These are phyloP conservation scores for Fusarium succisae DNA, from an alignment of 2,329 filamentous ascomycete species.

Conservation along the genomic window DNA sequence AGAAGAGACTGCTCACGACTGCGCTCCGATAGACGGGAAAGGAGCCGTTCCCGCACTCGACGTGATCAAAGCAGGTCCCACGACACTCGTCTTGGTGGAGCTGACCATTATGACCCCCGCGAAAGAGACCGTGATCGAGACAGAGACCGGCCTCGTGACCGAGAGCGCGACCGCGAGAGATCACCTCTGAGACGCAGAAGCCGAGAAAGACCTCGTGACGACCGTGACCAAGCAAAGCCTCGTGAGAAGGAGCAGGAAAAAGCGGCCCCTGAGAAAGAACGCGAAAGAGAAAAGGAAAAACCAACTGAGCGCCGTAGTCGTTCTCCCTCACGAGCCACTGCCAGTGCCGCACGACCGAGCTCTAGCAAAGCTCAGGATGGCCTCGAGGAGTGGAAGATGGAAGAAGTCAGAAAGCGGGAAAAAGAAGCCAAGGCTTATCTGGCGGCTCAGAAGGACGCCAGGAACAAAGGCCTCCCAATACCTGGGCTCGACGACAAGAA, in stretches of 20 bases:
- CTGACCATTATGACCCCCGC: constrained; percentile 48
- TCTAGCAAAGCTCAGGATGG: constrained; percentile 57
- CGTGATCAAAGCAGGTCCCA: constrained; percentile 46
- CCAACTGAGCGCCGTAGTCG: constrained; percentile 54
- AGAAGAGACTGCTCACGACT: constrained; percentile 43
- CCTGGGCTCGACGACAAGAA: constrained; percentile 66
- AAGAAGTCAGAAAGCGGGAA: constrained; percentile 69
- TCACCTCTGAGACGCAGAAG: constrained; percentile 41
- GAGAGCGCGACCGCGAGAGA: constrained; percentile 30
- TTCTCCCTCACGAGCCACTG: constrained; percentile 54
- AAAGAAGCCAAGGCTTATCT: constrained; percentile 72
- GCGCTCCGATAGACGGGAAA: constrained; percentile 44
- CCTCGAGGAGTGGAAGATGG: constrained; percentile 67
- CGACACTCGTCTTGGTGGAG: constrained; percentile 33
- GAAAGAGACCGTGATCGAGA: constrained; percentile 45
- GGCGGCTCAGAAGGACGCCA: constrained; percentile 68
- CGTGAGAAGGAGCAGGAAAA: constrained; percentile 34
- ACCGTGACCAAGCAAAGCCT: constrained; percentile 33
- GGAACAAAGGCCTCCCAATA: constrained; percentile 66
- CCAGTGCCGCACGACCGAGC: constrained; percentile 50
- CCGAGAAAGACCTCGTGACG: constrained; percentile 40
- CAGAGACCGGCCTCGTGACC: constrained; percentile 29
- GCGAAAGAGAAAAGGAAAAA: constrained; percentile 14
- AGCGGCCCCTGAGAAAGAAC: constrained; percentile 17
- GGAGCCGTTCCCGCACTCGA: constrained; percentile 46